Percentiles rank a stretch among this genome's conserved stretches.
These are phyloP conservation scores for Nicotiana attenuata DNA, from an alignment of 257 asterid genomes.

Conservation along the genomic window DNA sequence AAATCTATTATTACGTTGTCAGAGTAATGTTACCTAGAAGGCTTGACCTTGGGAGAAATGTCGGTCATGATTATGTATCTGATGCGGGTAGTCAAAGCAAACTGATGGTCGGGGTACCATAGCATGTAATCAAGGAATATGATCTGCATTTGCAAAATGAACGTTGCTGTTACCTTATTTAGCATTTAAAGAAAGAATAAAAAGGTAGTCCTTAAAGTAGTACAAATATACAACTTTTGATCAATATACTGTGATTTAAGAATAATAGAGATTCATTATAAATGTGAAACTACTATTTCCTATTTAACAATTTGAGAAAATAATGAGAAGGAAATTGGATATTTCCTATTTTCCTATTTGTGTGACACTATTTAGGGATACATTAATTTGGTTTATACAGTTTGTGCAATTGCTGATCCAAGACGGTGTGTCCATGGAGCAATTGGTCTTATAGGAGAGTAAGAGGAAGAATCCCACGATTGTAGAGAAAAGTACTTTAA, in stretches of 20 bases:
- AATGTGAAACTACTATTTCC: neutral
- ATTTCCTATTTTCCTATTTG: neutral
- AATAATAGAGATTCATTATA: neutral
- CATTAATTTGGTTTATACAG: too few relatives aligned
- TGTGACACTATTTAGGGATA: neutral
- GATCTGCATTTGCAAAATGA: neutral
- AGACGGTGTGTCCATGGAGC: too few relatives aligned
- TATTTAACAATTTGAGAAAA: neutral
- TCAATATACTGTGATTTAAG: neutral
- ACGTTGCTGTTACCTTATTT: neutral
- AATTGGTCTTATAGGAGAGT: too few relatives aligned
- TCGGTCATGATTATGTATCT: neutral
- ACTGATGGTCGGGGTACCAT: neutral
- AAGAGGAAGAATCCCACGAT: too few relatives aligned
- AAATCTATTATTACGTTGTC: too few relatives aligned
- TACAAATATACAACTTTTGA: neutral
- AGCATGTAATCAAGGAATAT: constrained; percentile 1
- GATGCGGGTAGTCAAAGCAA: neutral
- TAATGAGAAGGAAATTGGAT: neutral
- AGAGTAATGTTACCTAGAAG: neutral
- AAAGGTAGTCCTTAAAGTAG: neutral
- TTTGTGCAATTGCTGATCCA: too few relatives aligned
- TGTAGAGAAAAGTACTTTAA: too few relatives aligned
- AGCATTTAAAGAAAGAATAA: neutral
- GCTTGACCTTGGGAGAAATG: constrained; percentile 1